phyloP scores from a whole-genome alignment of 345 rosid species.

The Melaleuca quinquenervia region DNA sequence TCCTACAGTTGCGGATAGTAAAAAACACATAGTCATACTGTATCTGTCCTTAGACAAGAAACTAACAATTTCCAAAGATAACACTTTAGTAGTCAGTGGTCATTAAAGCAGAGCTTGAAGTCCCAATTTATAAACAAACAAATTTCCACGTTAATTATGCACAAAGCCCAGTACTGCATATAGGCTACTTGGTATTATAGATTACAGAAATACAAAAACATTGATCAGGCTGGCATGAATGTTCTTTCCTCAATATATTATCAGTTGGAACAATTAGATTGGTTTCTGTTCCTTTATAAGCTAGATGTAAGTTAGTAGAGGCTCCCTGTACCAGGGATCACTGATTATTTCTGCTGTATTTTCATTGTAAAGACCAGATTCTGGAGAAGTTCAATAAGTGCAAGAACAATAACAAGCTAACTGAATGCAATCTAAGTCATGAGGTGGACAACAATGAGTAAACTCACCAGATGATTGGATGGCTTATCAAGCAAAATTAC shows the following conservation, averaged over 20 bases:
- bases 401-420: background rate
- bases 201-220: too few species aligned
- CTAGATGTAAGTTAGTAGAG: background rate
- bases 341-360: background rate
- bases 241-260: background rate
- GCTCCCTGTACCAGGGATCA: background rate
- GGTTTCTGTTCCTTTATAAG: background rate
- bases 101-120: too few species aligned
- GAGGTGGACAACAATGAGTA: background rate
- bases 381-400: background rate
- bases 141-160: too few species aligned
- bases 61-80: too few species aligned
- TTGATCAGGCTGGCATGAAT: background rate
- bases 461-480: background rate
- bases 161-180: too few species aligned
- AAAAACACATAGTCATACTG: too few species aligned
- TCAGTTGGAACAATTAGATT: background rate
- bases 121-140: too few species aligned
- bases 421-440: background rate
- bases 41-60: too few species aligned
- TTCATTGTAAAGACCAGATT: background rate
- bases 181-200: too few species aligned
- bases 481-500: background rate
- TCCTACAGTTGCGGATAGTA: too few species aligned
- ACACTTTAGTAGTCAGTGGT: too few species aligned